Percentiles rank a stretch among this genome's conserved stretches.
Evolutionary conservation across 2,329 filamentous ascomycete species (phyloP).

Genomic region (Hansfordia pulvinata): DNA sequence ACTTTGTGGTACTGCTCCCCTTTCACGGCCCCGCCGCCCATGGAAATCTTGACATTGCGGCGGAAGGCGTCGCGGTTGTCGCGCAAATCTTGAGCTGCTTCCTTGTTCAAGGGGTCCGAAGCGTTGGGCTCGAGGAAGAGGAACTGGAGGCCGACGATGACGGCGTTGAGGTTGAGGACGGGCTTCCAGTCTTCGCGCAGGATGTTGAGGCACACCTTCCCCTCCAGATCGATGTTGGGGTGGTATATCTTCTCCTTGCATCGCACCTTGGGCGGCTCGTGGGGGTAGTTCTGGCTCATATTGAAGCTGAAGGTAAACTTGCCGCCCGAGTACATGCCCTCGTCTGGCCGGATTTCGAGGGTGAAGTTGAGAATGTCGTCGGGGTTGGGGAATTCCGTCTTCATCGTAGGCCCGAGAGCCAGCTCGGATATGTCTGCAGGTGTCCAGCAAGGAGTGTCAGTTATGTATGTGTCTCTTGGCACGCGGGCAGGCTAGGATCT

Average conservation of each 20-base stretch:
- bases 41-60: constrained; percentile 73
- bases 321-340: constrained; percentile 79
- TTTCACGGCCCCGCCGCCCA: constrained; percentile 68
- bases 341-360: constrained; percentile 72
- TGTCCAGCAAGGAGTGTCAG: background rate
- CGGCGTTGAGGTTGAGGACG: constrained; percentile 88
- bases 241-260: constrained; percentile 99
- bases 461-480: constrained; percentile 1
- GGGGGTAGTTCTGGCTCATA: constrained; percentile 91
- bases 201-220: constrained; percentile 97
- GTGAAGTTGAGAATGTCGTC: constrained; percentile 80
- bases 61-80: constrained; percentile 79
- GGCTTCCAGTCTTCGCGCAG: constrained; percentile 98
- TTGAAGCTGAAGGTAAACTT: constrained; percentile 81
- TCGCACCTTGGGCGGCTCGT: constrained; percentile 94
- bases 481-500: background rate
- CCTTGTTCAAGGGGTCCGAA: constrained; percentile 95
- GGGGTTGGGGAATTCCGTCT: constrained; percentile 65
- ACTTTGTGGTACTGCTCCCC: constrained; percentile 68
- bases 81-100: constrained; percentile 85
- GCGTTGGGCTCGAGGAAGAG: constrained; percentile 96
- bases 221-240: constrained; percentile 94
- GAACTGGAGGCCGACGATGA: constrained; percentile 90
- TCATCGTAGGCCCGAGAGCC: constrained; percentile 67
- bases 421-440: constrained; percentile 64